Evolutionary conservation across 2,329 filamentous ascomycete species (phyloP).

Genomic region (Chaetomium sp.): DNA sequence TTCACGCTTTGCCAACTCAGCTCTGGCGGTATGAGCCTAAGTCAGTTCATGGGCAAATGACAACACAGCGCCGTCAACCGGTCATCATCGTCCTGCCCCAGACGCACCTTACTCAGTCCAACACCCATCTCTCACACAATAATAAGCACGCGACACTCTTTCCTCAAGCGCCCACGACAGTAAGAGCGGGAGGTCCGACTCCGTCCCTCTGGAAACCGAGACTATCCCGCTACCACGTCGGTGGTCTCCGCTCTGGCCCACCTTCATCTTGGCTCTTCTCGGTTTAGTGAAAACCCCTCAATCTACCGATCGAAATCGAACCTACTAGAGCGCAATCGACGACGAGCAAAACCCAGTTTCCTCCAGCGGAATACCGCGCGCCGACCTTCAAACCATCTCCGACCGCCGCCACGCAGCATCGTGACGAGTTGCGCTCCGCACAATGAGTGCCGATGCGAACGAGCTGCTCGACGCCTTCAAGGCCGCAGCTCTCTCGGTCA

Average conservation of each 20-base stretch:
- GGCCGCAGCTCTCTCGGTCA: slow-evolving; percentile 87
- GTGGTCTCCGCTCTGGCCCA: slow-evolving; percentile 24
- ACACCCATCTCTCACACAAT: background rate
- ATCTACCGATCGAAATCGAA: slow-evolving; percentile 13
- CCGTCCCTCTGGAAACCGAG: background rate
- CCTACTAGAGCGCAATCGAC: slow-evolving; percentile 5
- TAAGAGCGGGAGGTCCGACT: background rate
- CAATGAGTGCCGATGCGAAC: slow-evolving; percentile 49
- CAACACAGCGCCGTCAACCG: slow-evolving; percentile 4
- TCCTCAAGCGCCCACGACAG: background rate
- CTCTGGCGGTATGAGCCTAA: background rate
- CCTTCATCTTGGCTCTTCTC: slow-evolving; percentile 22
- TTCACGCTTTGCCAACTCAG: background rate
- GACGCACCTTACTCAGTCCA: background rate
- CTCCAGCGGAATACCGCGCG: background rate
- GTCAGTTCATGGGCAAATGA: slow-evolving; percentile 6
- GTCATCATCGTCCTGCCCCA: background rate
- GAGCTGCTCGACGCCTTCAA: slow-evolving; percentile 88
- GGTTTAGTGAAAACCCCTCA: slow-evolving; percentile 32
- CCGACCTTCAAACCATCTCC: background rate
- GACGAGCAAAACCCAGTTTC: background rate
- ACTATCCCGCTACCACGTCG: background rate
- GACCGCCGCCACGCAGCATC: background rate
- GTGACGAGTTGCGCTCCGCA: slow-evolving; percentile 24
- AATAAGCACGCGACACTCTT: background rate